These are phyloP conservation scores for Fomitiporia mediterranea DNA, from an alignment of 1,284 basidiomycete genomes.

Conservation along the genomic window DNA sequence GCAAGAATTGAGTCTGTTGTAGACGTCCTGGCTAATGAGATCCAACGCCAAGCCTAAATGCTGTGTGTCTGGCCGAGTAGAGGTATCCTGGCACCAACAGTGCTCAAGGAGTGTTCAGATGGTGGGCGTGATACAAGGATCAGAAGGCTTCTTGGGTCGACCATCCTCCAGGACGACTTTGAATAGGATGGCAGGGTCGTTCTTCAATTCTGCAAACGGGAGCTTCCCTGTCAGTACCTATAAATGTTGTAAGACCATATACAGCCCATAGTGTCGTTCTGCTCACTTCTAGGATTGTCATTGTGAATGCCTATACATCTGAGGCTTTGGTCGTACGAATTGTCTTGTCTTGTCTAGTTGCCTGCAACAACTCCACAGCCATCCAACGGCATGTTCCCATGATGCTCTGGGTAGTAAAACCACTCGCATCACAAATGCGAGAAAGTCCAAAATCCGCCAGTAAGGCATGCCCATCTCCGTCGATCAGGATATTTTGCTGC, in stretches of 20 bases:
- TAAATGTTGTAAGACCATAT: neutral
- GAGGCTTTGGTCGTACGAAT: neutral
- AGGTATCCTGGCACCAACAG: neutral
- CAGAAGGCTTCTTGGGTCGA: neutral
- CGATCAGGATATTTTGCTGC: conserved; percentile 13
- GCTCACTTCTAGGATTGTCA: conserved; percentile 7
- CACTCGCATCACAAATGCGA: neutral
- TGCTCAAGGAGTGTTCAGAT: conserved; percentile 3
- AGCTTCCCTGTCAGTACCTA: conserved; percentile 2
- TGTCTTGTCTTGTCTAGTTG: neutral
- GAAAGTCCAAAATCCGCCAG: conserved; percentile 14
- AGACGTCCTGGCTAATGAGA: neutral
- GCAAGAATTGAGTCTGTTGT: neutral
- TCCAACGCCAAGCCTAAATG: neutral
- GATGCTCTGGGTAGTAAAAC: neutral
- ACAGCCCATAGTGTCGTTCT: neutral
- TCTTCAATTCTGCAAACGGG: neutral
- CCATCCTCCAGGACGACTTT: neutral
- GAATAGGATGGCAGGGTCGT: neutral
- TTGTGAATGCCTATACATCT: conserved; percentile 13
- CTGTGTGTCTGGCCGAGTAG: neutral
- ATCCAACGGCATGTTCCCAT: neutral
- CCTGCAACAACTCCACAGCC: neutral
- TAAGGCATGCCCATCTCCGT: neutral
- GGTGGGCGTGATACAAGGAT: neutral